Base-by-base conservation (phyloP, 1,284 basidiomycete genomes). In the Somion occarium region DNA sequence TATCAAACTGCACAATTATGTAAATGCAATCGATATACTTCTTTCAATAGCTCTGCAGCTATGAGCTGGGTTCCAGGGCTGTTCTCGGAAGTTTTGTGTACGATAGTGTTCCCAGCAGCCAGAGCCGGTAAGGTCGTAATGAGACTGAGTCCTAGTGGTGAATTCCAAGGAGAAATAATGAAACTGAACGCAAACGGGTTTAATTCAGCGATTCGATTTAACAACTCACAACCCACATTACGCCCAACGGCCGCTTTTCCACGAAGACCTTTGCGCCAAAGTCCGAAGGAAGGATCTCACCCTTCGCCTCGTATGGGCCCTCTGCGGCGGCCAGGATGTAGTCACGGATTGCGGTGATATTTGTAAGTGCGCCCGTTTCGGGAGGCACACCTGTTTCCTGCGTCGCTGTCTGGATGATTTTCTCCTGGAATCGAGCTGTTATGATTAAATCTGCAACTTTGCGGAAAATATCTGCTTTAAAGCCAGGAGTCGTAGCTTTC, bases 381-480 rank as follows among this genome's bases (percentile, higher is more conserved):
- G 51, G 42, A 30, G 44, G 49, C 26, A 44, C 42, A 26, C 20
- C 26, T 38, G 45, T 47, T 47, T 44, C 43, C 25, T 15, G 5
- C 13, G n/a, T n/a, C 19, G 25, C 48, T 37, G 38, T 42, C 26
- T 47, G 15, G 44, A 48, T 20, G 30, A 52, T 41, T n/a, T 27
- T 37, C n/a, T 48, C n/a, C 22, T 49, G n/a, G 61, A 58, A 50
- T 66, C 66, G 58, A 73, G 80, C 73, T 1, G 70, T 67, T 23
- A 55, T 59, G 12, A 76, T 52, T 15, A 81, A 61, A 12, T 74
- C 72, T 0, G 74, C 72, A 3, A 75, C 79, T 51, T 69, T 72
- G 30, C 74, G 57, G 49, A 82, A 66, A 11, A 82, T 69, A 30
- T 71, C 67, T 23, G 73, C 70, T 39, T 74, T 68, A 34, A 67